A percentile compares a stretch with the other conserved stretches of the same genome.
Evolutionary conservation across 345 rosid genomes (phyloP).

Genomic region (Linum usitatissimum): DNA sequence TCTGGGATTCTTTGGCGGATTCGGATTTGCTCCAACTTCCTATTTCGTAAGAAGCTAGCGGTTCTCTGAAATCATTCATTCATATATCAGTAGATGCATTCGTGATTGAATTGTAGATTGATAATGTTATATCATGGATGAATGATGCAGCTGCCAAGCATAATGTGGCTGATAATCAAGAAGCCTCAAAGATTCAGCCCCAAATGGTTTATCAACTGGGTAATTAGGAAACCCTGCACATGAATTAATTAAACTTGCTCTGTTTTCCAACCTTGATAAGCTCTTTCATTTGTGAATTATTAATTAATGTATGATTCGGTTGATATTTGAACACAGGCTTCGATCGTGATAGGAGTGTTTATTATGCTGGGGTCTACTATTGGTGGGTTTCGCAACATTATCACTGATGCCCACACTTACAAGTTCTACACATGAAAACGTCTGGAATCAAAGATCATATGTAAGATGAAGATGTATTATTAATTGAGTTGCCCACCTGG

Average conservation of each 20-base stretch:
- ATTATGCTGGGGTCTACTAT: conserved; percentile 87
- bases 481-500: not conserved
- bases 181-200: conserved; percentile 65
- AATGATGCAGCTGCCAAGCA: conserved; percentile 63
- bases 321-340: conserved; percentile 28
- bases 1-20: conserved; percentile 94
- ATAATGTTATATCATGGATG: too few relatives aligned
- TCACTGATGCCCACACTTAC: conserved; percentile 66
- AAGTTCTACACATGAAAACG: conserved; percentile 49
- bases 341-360: conserved; percentile 53
- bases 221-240: conserved; percentile 19
- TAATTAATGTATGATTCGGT: not conserved
- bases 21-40: conserved; percentile 89
- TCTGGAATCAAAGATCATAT: not conserved
- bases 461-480: conserved; percentile 4
- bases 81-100: not conserved
- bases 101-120: not conserved
- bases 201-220: conserved; percentile 88
- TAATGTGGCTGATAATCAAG: conserved; percentile 88
- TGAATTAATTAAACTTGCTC: too few relatives aligned
- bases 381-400: conserved; percentile 81
- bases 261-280: not conserved
- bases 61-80: not conserved
- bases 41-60: conserved; percentile 61
- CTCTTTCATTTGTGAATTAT: too few relatives aligned